Conservation (phyloP, 1,284 basidiomycete genomes). For the Melampsora americana region DNA sequence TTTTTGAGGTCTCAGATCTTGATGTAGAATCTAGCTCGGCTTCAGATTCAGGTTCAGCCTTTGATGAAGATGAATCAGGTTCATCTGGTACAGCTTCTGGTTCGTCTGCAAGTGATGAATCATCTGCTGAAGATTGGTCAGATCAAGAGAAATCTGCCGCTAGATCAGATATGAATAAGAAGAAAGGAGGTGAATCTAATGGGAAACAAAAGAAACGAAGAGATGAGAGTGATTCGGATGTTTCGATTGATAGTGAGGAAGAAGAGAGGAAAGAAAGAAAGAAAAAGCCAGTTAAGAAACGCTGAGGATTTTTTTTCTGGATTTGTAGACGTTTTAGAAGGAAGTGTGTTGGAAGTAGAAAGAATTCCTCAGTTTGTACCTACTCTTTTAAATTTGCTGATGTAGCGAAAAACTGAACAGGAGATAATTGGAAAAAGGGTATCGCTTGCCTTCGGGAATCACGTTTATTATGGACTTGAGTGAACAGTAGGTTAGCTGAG, state of each 20-base stretch:
- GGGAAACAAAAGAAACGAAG: conserved; percentile 17
- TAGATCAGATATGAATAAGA: conserved; percentile 23
- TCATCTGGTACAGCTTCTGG: conserved; percentile 18
- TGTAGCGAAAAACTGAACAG: too few relatives aligned
- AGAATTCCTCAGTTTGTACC: too few relatives aligned
- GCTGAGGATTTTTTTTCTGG: too few relatives aligned
- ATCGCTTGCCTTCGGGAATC: too few relatives aligned
- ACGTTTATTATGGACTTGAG: too few relatives aligned
- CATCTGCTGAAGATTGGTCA: conserved; percentile 38
- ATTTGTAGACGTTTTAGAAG: too few relatives aligned
- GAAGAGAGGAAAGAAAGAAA: conserved; percentile 38
- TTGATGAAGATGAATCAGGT: conserved; percentile 49
- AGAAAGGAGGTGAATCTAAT: conserved; percentile 18
- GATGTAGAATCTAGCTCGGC: conserved; percentile 12
- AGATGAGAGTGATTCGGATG: conserved; percentile 19
- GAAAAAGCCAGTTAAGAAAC: conserved; percentile 19
- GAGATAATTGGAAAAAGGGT: too few relatives aligned
- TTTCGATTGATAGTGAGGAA: conserved; percentile 40
- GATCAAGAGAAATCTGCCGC: conserved; percentile 41
- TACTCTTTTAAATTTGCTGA: too few relatives aligned
- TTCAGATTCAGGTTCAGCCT: conserved; percentile 30
- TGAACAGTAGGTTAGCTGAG: too few relatives aligned
- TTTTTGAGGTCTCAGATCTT: conserved; percentile 32
- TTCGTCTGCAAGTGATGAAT: conserved; percentile 12
- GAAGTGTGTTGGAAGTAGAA: too few relatives aligned